Conservation (phyloP, 2,329 filamentous ascomycete species). For the Stenocarpella maydis region DNA sequence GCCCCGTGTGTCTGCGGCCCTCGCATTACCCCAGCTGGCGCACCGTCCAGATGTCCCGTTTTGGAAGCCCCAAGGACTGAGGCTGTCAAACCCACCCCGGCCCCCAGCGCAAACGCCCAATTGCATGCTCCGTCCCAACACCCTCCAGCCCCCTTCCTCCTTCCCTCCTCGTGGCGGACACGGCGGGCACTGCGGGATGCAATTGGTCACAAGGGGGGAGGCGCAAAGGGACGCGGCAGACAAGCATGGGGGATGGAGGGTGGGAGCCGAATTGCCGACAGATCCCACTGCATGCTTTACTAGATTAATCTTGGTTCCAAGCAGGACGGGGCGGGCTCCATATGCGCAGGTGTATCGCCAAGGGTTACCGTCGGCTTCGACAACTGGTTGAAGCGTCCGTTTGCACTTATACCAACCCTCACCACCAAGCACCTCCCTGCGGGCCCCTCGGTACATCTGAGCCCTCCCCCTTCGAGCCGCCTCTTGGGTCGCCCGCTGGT, state of each 20-base stretch:
- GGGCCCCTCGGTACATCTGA: slow-evolving; percentile 21
- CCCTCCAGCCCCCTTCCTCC: background rate
- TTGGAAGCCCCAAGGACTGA: background rate
- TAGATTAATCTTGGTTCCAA: slow-evolving; percentile 2
- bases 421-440: background rate
- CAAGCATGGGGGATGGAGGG: background rate
- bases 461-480: background rate
- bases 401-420: slow-evolving; percentile 5
- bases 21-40: background rate
- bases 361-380: slow-evolving; percentile 23
- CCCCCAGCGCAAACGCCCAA: slow-evolving; percentile 11
- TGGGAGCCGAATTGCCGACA: slow-evolving; percentile 2
- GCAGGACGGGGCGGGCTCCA: background rate
- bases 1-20: background rate
- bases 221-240: background rate
- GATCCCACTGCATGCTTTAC: background rate
- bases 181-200: background rate
- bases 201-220: background rate
- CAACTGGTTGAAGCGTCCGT: background rate
- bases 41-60: background rate
- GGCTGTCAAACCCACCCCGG: background rate
- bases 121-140: background rate
- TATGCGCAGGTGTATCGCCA: background rate
- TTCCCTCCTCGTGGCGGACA: background rate
- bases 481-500: background rate